Percentiles rank a stretch among this genome's conserved stretches.
Evolutionary conservation across 2,329 filamentous ascomycete genomes (phyloP).

Genomic region (Paecilomyces fulvus): DNA sequence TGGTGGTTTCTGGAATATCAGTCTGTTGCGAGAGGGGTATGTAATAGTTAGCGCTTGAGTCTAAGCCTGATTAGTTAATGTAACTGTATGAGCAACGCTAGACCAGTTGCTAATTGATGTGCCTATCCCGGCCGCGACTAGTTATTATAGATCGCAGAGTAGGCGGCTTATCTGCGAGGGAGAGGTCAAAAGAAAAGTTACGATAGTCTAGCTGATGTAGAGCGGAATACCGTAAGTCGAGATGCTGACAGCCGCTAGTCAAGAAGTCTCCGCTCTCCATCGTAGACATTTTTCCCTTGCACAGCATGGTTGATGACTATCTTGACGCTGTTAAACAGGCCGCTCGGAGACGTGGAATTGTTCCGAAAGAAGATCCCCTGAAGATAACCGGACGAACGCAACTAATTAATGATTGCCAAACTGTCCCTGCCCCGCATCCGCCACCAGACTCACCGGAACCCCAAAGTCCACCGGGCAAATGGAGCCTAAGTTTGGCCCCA

Average conservation of each 20-base stretch:
- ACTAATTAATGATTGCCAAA: not conserved
- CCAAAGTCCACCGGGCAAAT: conserved; percentile 6
- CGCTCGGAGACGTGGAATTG: not conserved
- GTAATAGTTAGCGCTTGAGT: too few species aligned
- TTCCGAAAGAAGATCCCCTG: not conserved
- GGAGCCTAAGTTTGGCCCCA: conserved; percentile 3
- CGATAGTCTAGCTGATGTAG: not conserved
- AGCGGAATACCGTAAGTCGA: too few species aligned
- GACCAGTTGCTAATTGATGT: too few species aligned
- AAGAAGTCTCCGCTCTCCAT: not conserved
- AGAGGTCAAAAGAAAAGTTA: not conserved
- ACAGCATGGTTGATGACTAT: not conserved
- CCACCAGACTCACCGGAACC: not conserved
- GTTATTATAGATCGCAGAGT: not conserved
- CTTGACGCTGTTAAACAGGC: not conserved
- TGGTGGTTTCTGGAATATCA: too few species aligned
- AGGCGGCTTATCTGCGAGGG: not conserved
- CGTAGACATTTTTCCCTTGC: not conserved
- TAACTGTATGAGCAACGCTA: too few species aligned
- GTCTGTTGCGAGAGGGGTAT: too few species aligned
- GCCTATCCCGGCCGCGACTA: not conserved
- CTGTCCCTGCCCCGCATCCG: not conserved
- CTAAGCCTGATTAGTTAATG: too few species aligned
- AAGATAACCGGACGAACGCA: not conserved
- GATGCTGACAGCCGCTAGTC: not conserved